Base-by-base conservation (phyloP, 1,284 basidiomycete species). In the Xerocomus nothofagi region DNA sequence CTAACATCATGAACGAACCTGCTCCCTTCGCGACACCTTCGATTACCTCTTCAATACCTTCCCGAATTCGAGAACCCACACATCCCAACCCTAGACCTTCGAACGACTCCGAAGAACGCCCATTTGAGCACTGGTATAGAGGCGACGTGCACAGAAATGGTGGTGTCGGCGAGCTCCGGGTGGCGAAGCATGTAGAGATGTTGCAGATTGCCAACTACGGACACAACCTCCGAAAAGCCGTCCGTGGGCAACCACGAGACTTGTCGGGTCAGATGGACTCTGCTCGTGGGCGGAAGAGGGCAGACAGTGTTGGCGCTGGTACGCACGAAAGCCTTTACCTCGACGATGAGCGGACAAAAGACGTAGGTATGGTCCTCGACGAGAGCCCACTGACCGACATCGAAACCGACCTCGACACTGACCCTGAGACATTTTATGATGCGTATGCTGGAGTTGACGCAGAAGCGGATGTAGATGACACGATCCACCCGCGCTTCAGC, bases 61-160 rank as follows among this genome's bases (percentile, higher is more conserved):
- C 63, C 4, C 62, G 61, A 52, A 53, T 59, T 21, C 56, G 56
- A 38, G 60, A 59, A 36, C 47, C 68, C 38, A 3, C 37, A 20
- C 41, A 46, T 38, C n/a, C 41, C 33, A 53, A 54, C 15, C 64
- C 72, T 4, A 77, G 86, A 34, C 70, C 74, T 23, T 89, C 87
- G 6, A 74, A 69, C n/a, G 87, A 89, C 18, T 88, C 85, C 3
- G 86, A 88, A 54, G 88, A 90, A 61, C 78, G 78, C 6, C 87
- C 86, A 0, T 90, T 84, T 54, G 86, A 90, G 59, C 87, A 90
- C 59, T 90, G 87, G 87, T 90, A 90, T 62, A 81, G 87, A 43
- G 87, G 87, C 3, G 87, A 90, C 56, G 77, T 87, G 3, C 82
- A 86, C 8, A 75, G 88, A 36, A 90, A 90, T 59, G 88, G 87